Percentiles rank a stretch among this genome's conserved stretches.
phyloP scores from a whole-genome alignment of 192 early-diverging fungal species.

The Podila epicladia region DNA sequence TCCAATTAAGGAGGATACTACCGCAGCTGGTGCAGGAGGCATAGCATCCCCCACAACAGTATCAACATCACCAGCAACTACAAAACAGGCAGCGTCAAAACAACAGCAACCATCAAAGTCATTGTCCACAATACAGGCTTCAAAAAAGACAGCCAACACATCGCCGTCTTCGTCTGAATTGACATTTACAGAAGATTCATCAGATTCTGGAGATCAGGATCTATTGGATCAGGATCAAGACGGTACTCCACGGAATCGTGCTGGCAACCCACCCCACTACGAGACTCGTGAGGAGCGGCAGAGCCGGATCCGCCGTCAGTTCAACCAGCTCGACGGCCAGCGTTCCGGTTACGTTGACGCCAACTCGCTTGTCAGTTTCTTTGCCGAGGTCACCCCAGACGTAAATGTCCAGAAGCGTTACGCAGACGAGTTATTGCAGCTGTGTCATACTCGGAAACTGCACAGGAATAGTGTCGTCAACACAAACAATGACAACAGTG shows the following conservation, averaged over 20 bases:
- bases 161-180: slow-evolving; percentile 3
- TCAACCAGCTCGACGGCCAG: slow-evolving; percentile 29
- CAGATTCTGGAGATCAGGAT: neutral
- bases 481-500: neutral
- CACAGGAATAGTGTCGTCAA: slow-evolving; percentile 7
- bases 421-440: slow-evolving; percentile 44
- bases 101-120: too few relatives aligned
- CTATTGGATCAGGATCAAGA: neutral
- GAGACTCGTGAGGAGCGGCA: slow-evolving; percentile 46
- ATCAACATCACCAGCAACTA: too few relatives aligned
- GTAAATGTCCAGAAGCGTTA: slow-evolving; percentile 38
- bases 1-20: neutral
- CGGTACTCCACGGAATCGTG: slow-evolving; percentile 8
- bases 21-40: too few relatives aligned
- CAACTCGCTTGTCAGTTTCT: slow-evolving; percentile 35
- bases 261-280: slow-evolving; percentile 33
- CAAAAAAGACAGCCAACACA: neutral
- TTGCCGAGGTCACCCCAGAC: slow-evolving; percentile 40
- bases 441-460: slow-evolving; percentile 37
- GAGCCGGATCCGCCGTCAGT: slow-evolving; percentile 45
- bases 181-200: slow-evolving; percentile 7
- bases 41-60: too few relatives aligned
- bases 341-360: slow-evolving; percentile 31
- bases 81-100: too few relatives aligned
- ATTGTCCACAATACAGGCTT: neutral